phyloP scores from a whole-genome alignment of 352 stramenopile genomes.

The Pythium vanterpoolii region DNA sequence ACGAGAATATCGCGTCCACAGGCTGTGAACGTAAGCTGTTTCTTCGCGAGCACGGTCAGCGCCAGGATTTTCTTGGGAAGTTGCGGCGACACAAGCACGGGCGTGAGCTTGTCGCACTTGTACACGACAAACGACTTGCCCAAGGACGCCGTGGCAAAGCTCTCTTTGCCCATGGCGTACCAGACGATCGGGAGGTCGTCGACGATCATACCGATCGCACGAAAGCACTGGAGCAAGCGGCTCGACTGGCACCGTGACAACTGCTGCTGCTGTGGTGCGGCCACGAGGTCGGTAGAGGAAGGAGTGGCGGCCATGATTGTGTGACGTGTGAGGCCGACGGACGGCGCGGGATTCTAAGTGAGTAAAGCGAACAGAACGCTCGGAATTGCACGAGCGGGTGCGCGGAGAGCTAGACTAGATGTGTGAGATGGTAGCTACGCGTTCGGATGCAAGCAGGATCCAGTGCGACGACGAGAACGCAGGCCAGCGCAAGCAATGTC shows the following conservation, averaged over 20 bases:
- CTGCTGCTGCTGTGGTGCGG: constrained; percentile 15
- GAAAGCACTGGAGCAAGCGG: constrained; percentile 84
- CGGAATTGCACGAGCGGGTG: background rate
- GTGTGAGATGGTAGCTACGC: background rate
- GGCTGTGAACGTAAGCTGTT: constrained; percentile 77
- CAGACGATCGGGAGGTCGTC: constrained; percentile 86
- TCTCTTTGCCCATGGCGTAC: constrained; percentile 85
- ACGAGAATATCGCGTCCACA: constrained; percentile 68
- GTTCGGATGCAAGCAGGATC: background rate
- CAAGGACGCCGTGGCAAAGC: constrained; percentile 85
- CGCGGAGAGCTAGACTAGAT: background rate
- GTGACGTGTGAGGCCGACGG: background rate
- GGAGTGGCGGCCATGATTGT: background rate
- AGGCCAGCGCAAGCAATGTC: background rate
- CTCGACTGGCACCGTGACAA: constrained; percentile 63
- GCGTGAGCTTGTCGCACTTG: constrained; percentile 87
- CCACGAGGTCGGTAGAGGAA: background rate
- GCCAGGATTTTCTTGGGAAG: constrained; percentile 75
- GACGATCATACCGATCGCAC: constrained; percentile 87
- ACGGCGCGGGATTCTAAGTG: background rate
- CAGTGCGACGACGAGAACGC: background rate
- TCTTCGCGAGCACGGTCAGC: constrained; percentile 56
- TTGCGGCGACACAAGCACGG: constrained; percentile 79
- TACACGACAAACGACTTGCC: constrained; percentile 91
- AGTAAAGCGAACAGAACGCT: background rate